Base-by-base conservation (phyloP, 805 yeast genomes). In the Suhomyces tanzawaensis region DNA sequence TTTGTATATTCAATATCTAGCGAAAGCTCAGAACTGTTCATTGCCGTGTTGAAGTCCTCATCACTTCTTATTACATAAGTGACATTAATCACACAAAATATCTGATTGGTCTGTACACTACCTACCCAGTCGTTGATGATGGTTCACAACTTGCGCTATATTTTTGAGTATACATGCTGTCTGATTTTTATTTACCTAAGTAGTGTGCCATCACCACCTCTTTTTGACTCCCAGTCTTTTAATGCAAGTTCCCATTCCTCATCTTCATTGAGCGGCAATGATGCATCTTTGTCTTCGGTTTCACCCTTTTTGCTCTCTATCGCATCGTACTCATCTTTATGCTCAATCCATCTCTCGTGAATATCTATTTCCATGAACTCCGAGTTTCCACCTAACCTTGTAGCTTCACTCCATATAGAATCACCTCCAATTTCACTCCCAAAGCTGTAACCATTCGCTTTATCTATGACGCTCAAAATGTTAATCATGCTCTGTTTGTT, bases 381-480 rank as follows among this genome's bases (percentile, higher is more conserved):
- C 30, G 72, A 58, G 32, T 71, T 60, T 8, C 85, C 80, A 27
- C 90, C 82, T 37, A 85, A 87, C 46, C 98, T 72, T 0, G 91
- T 76, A 0, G 96, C 96, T 50, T 91, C 96, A n/a, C 89, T 85
- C 99, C 99, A 93, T 2, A 93, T 80, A 0, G 91, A 78, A 55
- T 93, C 99, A n/a, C 98, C 99, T 2, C 97, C 96, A 6, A 91
- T 72, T 50, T 93, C 99, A 21, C 89, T 85, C 0, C 99, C 99
- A 66, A 87, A 88, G 48, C 85, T 75, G 57, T 93, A 93, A 0
- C 99, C 99, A 51, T 83, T 86, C 2, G 97, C 91, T 56, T 85
- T 90, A 55, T 93, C 99, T 7, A 93, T 78, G 2, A 78, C 69
- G 12, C 84, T 72, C 30, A 93, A 71, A 25, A 93, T 61, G 35